Base-by-base conservation (phyloP, 371 early-diverging fungal genomes). In the Mucor piriformis region DNA sequence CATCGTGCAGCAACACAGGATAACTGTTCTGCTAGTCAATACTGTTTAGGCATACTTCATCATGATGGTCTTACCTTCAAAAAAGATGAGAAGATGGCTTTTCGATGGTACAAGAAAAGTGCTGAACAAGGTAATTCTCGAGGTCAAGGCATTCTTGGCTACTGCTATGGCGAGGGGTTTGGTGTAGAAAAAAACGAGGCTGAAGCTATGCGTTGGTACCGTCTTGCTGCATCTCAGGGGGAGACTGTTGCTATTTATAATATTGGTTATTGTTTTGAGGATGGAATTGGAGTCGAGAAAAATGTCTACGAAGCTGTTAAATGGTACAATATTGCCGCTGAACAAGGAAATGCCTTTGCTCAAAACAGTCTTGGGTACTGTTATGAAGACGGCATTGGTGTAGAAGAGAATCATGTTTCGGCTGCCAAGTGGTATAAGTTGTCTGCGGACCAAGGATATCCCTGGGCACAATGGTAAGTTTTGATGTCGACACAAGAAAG, bases 301-400 rank as follows among this genome's bases (percentile, higher is more conserved):
- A 74, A 91, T 57, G 68, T 83, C 4, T 52, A 66, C 2, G 83
- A 87, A 61, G 94, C 95, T 13, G 83, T 94, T 40, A 64, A 73
- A 44, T 94, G 90, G 90, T 95, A 91, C 62, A 65, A 57, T 27
- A 69, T 77, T 43, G 82, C 93, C 23, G 92, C 94, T 3, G 83
- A 84, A 50, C 79, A 82, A 53, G 94, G 92, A 6, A 90, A 90
- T 64, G 85, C 88, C 34, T 88, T 88, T 62, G 94, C 95, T 12
- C 90, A 92, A 63, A 89, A 90, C 63, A 79, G 83, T n/a, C 76
- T 94, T 18, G 94, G 91, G 0, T 85, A 86, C 24, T 93, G 93
- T 63, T 93, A 87, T 54, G 89, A 88, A 54, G 83, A 91, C 57
- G 92, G 91, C 6, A 82, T 88, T 42, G 93, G 90, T 13, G 80